Evolutionary conservation across 1,139 yeast species (phyloP).

Genomic region (Geotrichum australiense): DNA sequence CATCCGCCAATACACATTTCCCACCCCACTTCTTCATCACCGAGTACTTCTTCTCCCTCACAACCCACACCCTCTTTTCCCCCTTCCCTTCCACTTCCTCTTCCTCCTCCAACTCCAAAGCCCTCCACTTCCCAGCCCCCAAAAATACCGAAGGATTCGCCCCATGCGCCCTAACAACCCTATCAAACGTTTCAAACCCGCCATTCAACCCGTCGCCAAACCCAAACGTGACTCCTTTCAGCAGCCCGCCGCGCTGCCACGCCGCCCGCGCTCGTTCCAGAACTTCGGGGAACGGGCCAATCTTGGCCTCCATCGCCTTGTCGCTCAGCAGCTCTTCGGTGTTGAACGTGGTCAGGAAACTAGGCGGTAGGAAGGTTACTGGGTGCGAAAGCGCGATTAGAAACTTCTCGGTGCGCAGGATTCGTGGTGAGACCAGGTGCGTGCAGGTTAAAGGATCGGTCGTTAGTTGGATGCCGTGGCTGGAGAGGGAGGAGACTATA

Average conservation of each 20-base stretch:
- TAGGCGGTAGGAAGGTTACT: constrained; percentile 35
- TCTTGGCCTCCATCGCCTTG: constrained; percentile 1
- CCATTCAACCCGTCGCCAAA: constrained; percentile 62
- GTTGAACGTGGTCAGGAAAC: constrained; percentile 27
- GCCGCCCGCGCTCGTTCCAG: constrained; percentile 19
- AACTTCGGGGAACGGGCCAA: background rate
- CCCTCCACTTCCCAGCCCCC: too few relatives aligned
- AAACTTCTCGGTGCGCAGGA: constrained; percentile 80
- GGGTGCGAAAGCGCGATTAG: constrained; percentile 42
- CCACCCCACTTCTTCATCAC: too few relatives aligned
- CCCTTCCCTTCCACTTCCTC: too few relatives aligned
- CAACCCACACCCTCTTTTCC: too few relatives aligned
- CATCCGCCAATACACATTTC: too few relatives aligned
- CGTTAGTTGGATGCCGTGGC: constrained; percentile 24
- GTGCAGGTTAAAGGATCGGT: constrained; percentile 31
- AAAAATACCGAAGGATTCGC: constrained; percentile 26
- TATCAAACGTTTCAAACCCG: constrained; percentile 52
- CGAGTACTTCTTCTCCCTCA: too few relatives aligned
- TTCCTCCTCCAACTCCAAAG: too few relatives aligned
- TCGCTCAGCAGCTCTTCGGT: constrained; percentile 2
- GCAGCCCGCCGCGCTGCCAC: constrained; percentile 31
- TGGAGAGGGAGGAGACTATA: background rate
- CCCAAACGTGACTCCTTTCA: constrained; percentile 46
- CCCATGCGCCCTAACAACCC: constrained; percentile 65
- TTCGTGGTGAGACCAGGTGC: constrained; percentile 59